Percentiles rank a stretch among this genome's conserved stretches.
These are phyloP conservation scores for Piper longum DNA, from an alignment of 164 flowering plant genomes.

Conservation along the genomic window DNA sequence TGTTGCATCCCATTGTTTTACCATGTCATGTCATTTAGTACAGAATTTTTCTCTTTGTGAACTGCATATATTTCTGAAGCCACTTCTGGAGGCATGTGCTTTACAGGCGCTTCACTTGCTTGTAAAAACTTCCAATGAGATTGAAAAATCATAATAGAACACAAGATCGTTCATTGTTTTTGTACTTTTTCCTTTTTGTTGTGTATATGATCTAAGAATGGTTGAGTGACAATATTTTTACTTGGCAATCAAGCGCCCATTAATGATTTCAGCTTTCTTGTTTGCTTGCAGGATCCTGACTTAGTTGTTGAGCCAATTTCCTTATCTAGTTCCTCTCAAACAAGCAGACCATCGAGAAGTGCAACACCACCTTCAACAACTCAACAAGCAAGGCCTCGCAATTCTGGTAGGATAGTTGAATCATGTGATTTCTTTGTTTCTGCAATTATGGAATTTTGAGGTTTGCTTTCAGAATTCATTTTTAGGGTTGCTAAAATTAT, in stretches of 20 bases:
- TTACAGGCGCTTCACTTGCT: too few relatives aligned
- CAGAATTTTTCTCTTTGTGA: too few relatives aligned
- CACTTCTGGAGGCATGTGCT: too few relatives aligned
- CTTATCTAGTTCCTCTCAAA: constrained; percentile 40
- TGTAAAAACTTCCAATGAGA: too few relatives aligned
- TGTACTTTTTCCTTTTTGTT: background rate
- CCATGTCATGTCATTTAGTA: too few relatives aligned
- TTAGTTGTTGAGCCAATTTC: constrained; percentile 79
- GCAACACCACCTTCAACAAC: constrained; percentile 38
- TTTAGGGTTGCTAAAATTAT: constrained; percentile 2
- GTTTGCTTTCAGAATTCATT: background rate
- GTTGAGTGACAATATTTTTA: background rate
- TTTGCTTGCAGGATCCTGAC: constrained; percentile 55
- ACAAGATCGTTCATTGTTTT: too few relatives aligned
- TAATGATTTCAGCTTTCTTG: background rate
- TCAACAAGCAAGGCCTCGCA: constrained; percentile 39
- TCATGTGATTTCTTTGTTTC: background rate
- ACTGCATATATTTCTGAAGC: too few relatives aligned
- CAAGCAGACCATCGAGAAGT: constrained; percentile 40
- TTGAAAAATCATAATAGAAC: too few relatives aligned
- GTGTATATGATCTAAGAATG: background rate
- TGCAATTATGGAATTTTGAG: background rate
- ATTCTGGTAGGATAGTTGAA: constrained; percentile 29
- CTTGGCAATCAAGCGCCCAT: background rate
- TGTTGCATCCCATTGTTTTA: too few relatives aligned